A percentile compares a stretch with the other conserved stretches of the same genome.
Evolutionary conservation across 345 rosid genomes (phyloP).

Genomic region (Trapa bicornis): DNA sequence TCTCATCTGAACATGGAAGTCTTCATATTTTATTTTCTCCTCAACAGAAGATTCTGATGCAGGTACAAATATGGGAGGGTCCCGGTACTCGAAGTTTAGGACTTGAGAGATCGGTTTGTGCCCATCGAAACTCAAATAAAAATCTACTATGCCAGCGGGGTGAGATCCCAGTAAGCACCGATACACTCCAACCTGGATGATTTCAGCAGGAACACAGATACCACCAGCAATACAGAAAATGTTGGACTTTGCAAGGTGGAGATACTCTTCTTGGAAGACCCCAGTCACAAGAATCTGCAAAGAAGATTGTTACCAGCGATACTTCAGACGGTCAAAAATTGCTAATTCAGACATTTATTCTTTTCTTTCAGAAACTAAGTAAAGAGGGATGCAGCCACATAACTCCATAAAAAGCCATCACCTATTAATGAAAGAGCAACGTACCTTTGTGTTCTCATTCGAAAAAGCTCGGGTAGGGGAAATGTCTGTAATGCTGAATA

Average conservation of each 20-base stretch:
- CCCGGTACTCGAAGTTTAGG: conserved; percentile 58
- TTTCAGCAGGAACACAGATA: conserved; percentile 37
- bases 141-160: conserved; percentile 48
- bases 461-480: conserved; percentile 79
- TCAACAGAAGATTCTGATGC: conserved; percentile 19
- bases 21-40: conserved; percentile 48
- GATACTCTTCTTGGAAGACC: conserved; percentile 39
- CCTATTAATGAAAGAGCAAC: background rate
- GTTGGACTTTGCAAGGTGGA: conserved; percentile 41
- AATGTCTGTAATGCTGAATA: conserved; percentile 65
- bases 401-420: background rate
- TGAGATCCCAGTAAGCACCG: conserved; percentile 64
- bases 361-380: background rate
- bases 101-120: conserved; percentile 69
- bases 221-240: conserved; percentile 71
- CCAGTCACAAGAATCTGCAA: conserved; percentile 47
- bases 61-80: conserved; percentile 21
- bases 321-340: background rate
- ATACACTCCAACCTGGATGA: conserved; percentile 71
- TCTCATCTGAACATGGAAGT: conserved; percentile 58
- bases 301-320: background rate
- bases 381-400: background rate
- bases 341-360: background rate
- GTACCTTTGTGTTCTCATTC: conserved; percentile 75
- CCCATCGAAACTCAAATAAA: conserved; percentile 71